Evolutionary conservation across 2,329 filamentous ascomycete genomes (phyloP).

Genomic region (Cladosporium velox): DNA sequence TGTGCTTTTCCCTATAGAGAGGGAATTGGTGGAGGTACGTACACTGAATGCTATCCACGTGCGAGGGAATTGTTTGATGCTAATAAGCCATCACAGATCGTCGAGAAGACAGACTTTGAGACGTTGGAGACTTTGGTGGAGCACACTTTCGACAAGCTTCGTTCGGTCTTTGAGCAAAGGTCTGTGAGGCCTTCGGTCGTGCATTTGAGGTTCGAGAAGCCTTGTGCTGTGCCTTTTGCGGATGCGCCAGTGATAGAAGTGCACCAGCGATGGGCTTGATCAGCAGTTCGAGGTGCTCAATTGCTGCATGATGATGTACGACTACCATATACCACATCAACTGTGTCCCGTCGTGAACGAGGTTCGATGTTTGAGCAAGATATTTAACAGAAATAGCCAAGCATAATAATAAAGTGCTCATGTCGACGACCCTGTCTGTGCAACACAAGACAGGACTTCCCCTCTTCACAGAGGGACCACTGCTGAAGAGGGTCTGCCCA

Average conservation of each 20-base stretch:
- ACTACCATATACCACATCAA: background rate
- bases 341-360: background rate
- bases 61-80: background rate
- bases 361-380: background rate
- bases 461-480: background rate
- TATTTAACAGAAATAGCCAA: background rate
- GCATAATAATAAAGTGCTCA: no score
- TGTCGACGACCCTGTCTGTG: background rate
- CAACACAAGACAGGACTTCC: background rate
- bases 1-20: conserved; percentile 59
- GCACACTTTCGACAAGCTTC: conserved; percentile 44
- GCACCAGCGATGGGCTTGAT: conserved; percentile 18
- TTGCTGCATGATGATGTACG: background rate
- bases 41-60: background rate
- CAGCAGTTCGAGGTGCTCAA: background rate
- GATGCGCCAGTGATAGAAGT: conserved; percentile 71
- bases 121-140: conserved; percentile 53
- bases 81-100: conserved; percentile 31
- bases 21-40: conserved; percentile 62
- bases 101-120: conserved; percentile 47
- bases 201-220: conserved; percentile 67
- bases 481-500: background rate
- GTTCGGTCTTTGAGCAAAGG: conserved; percentile 16
- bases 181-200: conserved; percentile 38
- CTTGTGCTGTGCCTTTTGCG: conserved; percentile 70